Conservation (phyloP, 208 protist genomes). For the Crithidia sp. region DNA sequence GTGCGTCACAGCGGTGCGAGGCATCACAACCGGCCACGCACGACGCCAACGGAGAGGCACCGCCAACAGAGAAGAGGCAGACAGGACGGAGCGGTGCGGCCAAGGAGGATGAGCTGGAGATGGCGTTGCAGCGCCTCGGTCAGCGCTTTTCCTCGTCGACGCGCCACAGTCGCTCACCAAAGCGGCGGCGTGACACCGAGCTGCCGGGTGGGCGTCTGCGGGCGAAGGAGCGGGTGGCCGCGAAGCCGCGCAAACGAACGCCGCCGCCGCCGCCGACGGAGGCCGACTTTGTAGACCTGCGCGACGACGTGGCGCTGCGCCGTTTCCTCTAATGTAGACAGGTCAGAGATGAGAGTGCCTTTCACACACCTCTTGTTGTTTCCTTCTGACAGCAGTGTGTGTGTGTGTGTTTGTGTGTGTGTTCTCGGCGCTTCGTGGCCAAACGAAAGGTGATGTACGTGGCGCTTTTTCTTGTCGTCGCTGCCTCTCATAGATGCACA, state of each 20-base stretch:
- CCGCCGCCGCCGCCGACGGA: slow-evolving; percentile 32
- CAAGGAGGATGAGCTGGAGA: not conserved
- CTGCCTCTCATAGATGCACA: no score
- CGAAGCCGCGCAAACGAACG: slow-evolving; percentile 29
- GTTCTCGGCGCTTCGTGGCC: not conserved
- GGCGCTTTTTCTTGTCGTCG: no score
- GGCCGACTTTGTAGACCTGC: slow-evolving; percentile 45
- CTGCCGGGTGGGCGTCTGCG: slow-evolving; percentile 5
- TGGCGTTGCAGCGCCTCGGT: not conserved
- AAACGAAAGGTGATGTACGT: no score
- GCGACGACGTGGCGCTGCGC: slow-evolving; percentile 9
- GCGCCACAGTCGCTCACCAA: not conserved
- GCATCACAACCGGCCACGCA: not conserved
- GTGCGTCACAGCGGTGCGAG: no score
- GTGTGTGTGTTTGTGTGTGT: not conserved
- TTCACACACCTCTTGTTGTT: not conserved
- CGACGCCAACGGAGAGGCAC: not conserved
- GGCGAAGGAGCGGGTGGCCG: slow-evolving; percentile 27
- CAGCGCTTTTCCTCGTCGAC: not conserved
- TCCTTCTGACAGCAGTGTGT: not conserved
- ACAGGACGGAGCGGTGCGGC: no score
- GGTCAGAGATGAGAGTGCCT: slow-evolving; percentile 5
- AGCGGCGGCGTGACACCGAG: not conserved
- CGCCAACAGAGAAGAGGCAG: not conserved
- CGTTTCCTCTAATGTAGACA: slow-evolving; percentile 3